Evolutionary conservation across 352 stramenopile species (phyloP).

Genomic region (Elongisporangium prolatum): DNA sequence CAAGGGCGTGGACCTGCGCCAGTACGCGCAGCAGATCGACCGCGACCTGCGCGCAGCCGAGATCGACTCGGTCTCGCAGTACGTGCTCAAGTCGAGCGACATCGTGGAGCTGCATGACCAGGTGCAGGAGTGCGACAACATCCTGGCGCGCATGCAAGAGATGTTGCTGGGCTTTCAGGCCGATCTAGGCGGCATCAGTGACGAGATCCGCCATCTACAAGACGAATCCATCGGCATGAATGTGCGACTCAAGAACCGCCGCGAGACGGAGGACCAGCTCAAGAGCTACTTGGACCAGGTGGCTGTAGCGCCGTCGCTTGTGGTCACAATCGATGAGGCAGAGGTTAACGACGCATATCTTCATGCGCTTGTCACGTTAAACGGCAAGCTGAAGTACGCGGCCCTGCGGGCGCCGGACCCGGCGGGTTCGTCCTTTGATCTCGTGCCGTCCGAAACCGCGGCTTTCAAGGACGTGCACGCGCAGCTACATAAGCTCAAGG

Average conservation of each 20-base stretch:
- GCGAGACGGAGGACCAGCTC: constrained; percentile 91
- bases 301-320: constrained; percentile 91
- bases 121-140: constrained; percentile 95
- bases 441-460: constrained; percentile 85
- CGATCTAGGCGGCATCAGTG: constrained; percentile 95
- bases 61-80: constrained; percentile 81
- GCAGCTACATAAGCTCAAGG: constrained; percentile 89
- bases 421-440: constrained; percentile 74
- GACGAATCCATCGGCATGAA: constrained; percentile 93
- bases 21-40: constrained; percentile 91
- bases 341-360: constrained; percentile 94
- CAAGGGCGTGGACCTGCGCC: constrained; percentile 87
- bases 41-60: constrained; percentile 81
- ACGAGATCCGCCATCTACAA: constrained; percentile 97
- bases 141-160: constrained; percentile 96
- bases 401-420: constrained; percentile 47
- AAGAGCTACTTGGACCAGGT: constrained; percentile 95
- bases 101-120: constrained; percentile 91
- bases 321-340: constrained; percentile 90
- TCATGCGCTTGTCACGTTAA: constrained; percentile 91
- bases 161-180: constrained; percentile 98
- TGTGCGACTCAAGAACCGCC: constrained; percentile 94
- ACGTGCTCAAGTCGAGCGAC: constrained; percentile 85
- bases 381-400: constrained; percentile 91
- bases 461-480: constrained; percentile 92